Evolutionary conservation across 805 yeast genomes (phyloP), one percentile per base, ranked within the genome.

Genomic region (Kuraishia borneana): DNA sequence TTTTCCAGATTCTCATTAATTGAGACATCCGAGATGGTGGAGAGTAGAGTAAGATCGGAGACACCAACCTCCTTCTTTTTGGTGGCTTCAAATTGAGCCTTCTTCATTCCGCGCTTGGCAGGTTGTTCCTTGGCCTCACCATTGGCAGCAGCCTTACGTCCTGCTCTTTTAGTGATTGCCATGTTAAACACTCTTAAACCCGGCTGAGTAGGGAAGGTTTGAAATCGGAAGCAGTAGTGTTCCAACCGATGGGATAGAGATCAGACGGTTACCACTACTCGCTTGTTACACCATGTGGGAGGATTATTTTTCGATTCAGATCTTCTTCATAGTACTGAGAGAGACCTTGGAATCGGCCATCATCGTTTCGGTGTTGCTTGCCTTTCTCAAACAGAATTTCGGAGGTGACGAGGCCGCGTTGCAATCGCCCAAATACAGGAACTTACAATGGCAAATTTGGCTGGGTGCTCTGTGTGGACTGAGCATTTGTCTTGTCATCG

Each of bases 11-110:
- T 92, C 14, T 88, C 95, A 51, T 87, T 85, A 62, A 92, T 92
- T 28, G 95, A 70, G 38, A 85, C 94, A 54, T 92, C 96, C 30
- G 92, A 70, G 48, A 92, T 89, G 40, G 80, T 82, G 19, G 94
- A 79, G 40, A 92, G 66, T 35, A 92, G 61, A 1, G 99, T 92
- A 50, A 92, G 65, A 58, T 92, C 99, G 29, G 94, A 80, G 6
- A 92, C 96, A 35, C 99, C 99, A n/a, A 92, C 97, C 58, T 92
- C 97, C 55, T 87, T 84, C 68, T 84, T 84, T 61, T 87, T 87
- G 35, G 76, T 63, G 22, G 80, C 58, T 46, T 92, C 97, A 53
- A 87, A 92, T 33, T 85, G 81, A 10, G 96, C 96, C 63, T 89
- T 89, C 51, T 83, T 76, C 36, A 83, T 76, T 26, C 61, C 76